Base-by-base conservation (phyloP, 495 filamentous ascomycete species). In the Talaromyces proteolyticus region DNA sequence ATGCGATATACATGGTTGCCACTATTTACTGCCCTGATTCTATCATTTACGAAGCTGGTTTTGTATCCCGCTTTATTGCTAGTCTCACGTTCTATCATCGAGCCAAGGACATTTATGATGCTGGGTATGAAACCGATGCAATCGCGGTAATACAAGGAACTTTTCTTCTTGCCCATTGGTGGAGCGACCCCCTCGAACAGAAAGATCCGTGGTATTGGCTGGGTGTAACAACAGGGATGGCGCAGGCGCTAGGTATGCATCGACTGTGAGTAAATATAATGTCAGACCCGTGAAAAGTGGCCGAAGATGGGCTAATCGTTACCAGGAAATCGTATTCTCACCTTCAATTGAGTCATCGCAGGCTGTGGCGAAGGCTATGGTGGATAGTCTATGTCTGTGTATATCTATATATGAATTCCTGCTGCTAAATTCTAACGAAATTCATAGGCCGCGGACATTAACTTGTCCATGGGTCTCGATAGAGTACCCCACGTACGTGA, bases 121-220 rank as follows among this genome's bases (percentile, higher is more conserved):
- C 60, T 14, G 54, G 57, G 4, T 56, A 60, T 38, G 60, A 62
- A 43, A 50, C 47, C 6, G 60, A 62, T 46, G 53, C 54, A 0
- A 56, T 62, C 17, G 50, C 48, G 21, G 51, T 48, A 0, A 51
- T 62, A 14, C 60, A 62, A 44, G 52, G 52, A 0, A 52, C 55
- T 3, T 59, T 48, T 16, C 52, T 53, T 12, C 49, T 62, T 21
- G 50, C 51, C 8, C 44, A 55, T 44, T 62, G 59, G 59, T 62
- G 59, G 59, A 56, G 48, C 40, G 50, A 46, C 24, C 50, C 55
- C 3, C 50, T 56, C 12, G 53, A 61, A 17, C 56, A 51, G 10
- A 57, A 61, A 36, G 59, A 61, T 38, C 37, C 53, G 36, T 61
- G 59, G 59, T 57, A 61, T 37, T 61, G 59, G 59, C 17, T 52